Base-by-base conservation (phyloP, 1,139 yeast species). In the Hyphopichia pseudoburtonii region DNA sequence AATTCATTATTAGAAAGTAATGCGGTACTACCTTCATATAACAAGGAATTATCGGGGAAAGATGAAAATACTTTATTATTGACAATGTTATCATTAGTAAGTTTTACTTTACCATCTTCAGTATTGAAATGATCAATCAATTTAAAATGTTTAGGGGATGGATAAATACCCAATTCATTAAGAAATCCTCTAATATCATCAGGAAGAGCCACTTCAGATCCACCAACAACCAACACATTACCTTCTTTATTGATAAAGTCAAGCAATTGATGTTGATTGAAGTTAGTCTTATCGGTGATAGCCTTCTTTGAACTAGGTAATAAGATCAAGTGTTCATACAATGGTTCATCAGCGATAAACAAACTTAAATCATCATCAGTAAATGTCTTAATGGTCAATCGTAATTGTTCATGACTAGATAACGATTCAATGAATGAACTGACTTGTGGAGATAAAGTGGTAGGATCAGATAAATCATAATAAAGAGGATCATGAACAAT, bases 121-220 rank as follows among this genome's bases (percentile, higher is more conserved):
- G 53, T 42, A 41, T 61, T 56, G 62, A 87, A 88, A 57, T 86
- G 85, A 60, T 89, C 96, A 10, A 73, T 62, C 38, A 84, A 66
- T 42, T 69, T 62, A 58, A 78, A 82, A 36, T 80, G 83, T 55
- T 80, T 84, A 40, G 96, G 95, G 30, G 95, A 76, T 42, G 96
- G 87, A 52, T 73, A 78, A 37, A 94, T 82, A 21, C 96, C 98
- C 48, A 89, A 64, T 58, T 90, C 90, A 50, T 82, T 79, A 51
- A 87, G 73, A 51, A 85, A 83, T 5, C 74, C 65, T 43, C 89
- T 76, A 23, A 84, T 62, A 17, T 83, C 77, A 33, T 85, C 89
- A 21, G 94, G 86, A 19, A 80, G 66, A n/a, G 60, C 56, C 19
- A 56, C 44, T 11, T 48, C 38, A 8, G 47, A 44, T 15, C 59